These are phyloP conservation scores for Coemansia sp. DNA, from an alignment of 192 early-diverging fungal species.

Conservation along the genomic window DNA sequence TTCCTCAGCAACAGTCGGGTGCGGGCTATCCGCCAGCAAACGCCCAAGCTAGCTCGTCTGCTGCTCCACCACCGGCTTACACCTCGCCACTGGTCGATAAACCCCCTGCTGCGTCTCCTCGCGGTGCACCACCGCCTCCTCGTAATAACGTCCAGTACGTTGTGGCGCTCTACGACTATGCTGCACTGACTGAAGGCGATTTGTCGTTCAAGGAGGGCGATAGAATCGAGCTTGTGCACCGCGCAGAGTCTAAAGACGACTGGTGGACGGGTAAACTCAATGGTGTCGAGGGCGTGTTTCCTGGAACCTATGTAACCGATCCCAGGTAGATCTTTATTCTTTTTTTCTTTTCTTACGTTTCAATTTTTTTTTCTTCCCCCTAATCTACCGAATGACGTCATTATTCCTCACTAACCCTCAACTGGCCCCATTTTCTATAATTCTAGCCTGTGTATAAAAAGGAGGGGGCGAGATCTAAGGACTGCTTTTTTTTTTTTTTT, in stretches of 20 bases:
- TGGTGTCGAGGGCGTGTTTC: slow-evolving; percentile 69
- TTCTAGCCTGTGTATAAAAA: background rate
- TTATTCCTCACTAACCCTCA: background rate
- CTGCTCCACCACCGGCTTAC: slow-evolving; percentile 18
- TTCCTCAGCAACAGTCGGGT: slow-evolving; percentile 6
- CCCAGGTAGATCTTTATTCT: slow-evolving; percentile 23
- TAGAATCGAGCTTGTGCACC: slow-evolving; percentile 67
- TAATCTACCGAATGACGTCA: background rate
- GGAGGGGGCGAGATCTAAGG: no score
- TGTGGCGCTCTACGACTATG: slow-evolving; percentile 78
- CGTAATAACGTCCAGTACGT: slow-evolving; percentile 59
- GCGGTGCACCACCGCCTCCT: slow-evolving; percentile 26
- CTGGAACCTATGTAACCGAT: slow-evolving; percentile 61
- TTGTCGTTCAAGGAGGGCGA: slow-evolving; percentile 73
- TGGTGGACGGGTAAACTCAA: slow-evolving; percentile 84
- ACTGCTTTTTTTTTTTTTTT: background rate
- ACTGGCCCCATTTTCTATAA: background rate
- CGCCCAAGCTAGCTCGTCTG: slow-evolving; percentile 11
- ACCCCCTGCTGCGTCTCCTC: slow-evolving; percentile 3
- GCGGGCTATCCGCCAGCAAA: slow-evolving; percentile 6
- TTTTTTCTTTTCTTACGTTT: slow-evolving; percentile 4
- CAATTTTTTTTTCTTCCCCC: background rate
- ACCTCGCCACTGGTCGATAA: slow-evolving; percentile 15
- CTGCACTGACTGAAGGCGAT: slow-evolving; percentile 73
- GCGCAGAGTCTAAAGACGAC: slow-evolving; percentile 63